These are phyloP conservation scores for Penicillium sp. DNA, from an alignment of 2,329 filamentous ascomycete genomes.

Conservation along the genomic window DNA sequence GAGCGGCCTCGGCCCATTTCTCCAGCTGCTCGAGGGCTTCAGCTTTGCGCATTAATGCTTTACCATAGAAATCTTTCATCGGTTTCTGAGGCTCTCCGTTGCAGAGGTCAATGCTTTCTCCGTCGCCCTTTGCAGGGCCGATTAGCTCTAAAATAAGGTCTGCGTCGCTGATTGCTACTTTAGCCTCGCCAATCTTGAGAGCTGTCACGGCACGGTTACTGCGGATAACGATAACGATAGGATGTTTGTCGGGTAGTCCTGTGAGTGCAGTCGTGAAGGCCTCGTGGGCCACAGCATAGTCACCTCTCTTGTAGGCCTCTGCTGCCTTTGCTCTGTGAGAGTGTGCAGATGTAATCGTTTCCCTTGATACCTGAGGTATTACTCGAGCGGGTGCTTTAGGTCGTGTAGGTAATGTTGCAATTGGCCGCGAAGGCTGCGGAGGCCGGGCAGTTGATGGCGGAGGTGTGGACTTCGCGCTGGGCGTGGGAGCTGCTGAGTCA, in stretches of 20 bases:
- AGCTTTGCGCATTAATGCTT: constrained; percentile 91
- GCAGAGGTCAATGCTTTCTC: constrained; percentile 75
- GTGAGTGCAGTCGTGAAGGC: constrained; percentile 79
- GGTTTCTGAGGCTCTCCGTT: constrained; percentile 72
- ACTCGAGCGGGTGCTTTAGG: constrained; percentile 55
- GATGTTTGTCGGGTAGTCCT: constrained; percentile 77
- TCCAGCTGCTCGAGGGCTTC: constrained; percentile 96
- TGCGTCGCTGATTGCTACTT: constrained; percentile 82
- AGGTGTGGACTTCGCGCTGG: constrained; percentile 37
- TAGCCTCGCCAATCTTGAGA: constrained; percentile 89
- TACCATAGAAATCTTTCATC: constrained; percentile 92
- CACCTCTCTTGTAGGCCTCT: constrained; percentile 89
- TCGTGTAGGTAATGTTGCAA: constrained; percentile 50
- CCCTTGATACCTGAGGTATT: constrained; percentile 69
- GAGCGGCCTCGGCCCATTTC: constrained; percentile 82
- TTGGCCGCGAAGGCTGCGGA: constrained; percentile 48
- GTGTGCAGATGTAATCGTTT: constrained; percentile 75
- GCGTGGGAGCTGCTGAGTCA: constrained; percentile 48
- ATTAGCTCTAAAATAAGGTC: constrained; percentile 81
- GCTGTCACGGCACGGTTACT: constrained; percentile 90
- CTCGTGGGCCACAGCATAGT: constrained; percentile 84
- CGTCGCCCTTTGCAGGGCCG: constrained; percentile 76
- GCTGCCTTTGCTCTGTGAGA: constrained; percentile 79
- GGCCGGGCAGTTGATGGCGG: constrained; percentile 41
- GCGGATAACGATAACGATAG: constrained; percentile 83